Evolutionary conservation across 805 yeast species (phyloP), one percentile per base, ranked within the genome.

Genomic region (Candida germanica): DNA sequence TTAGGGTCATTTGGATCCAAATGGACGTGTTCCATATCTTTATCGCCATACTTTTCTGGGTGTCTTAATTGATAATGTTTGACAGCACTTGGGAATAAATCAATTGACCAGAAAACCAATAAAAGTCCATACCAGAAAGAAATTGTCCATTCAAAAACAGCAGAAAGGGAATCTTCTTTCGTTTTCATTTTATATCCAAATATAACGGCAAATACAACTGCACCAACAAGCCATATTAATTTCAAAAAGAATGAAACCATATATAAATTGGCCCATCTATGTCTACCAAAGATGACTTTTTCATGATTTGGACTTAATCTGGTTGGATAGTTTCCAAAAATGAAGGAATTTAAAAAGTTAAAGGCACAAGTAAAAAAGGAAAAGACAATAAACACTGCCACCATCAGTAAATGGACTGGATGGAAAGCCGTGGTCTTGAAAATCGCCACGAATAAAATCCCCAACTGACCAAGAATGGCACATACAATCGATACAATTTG

Each of bases 71-170:
- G 49, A 40, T 54, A 61, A 34, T 53, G 59, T 35, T 56, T 60
- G 26, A 59, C 51, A 1, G 80, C 74, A 14, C 84, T 80, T 1
- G 87, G 82, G 48, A 73, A 71, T 46, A 88, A 69, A 54, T 91
- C 97, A 41, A 75, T 69, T 2, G 83, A 64, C 56, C 89, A 69
- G 38, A 80, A 61, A 3, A 81, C 52, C 45, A 81, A 74, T 42
- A 84, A 66, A 22, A 81, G 49, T 3, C 95, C 93, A 54, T 84
- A 89, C 79, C 86, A 80, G 59, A 80, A 89, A n/a, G 91, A 80
- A 28, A 89, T 59, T 3, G 80, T 54, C 98, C 98, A 91, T 60
- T 91, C 98, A 53, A 83, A 77, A 14, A 70, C 64, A 0, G 88
- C 88, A 26, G 80, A 70, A 21, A 71, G 64, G 44, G 72, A 65